Evolutionary conservation across 805 yeast genomes (phyloP).

Genomic region (Candida argentea): DNA sequence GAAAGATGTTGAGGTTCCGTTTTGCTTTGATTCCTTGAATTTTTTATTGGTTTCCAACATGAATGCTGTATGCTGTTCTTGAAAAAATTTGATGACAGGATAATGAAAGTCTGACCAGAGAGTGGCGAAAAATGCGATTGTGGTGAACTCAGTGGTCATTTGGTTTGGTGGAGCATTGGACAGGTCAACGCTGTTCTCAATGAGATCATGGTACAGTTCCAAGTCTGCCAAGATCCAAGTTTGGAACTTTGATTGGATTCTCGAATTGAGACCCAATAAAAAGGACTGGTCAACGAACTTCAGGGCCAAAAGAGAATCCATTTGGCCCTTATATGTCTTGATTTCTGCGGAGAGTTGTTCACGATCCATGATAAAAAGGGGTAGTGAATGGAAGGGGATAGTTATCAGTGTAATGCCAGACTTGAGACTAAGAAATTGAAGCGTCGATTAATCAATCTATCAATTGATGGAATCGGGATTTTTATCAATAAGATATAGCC

Average conservation of each 20-base stretch:
- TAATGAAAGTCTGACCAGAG: constrained; percentile 57
- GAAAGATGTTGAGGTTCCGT: constrained; percentile 9
- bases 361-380: neutral
- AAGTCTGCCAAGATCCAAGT: constrained; percentile 29
- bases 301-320: constrained; percentile 13
- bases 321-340: constrained; percentile 13
- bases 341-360: neutral
- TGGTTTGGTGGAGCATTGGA: constrained; percentile 9
- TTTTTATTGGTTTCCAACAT: constrained; percentile 10
- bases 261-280: constrained; percentile 38
- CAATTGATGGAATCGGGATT: too few relatives aligned
- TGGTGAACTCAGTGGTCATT: constrained; percentile 24
- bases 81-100: constrained; percentile 53
- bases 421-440: too few relatives aligned
- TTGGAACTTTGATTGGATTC: constrained; percentile 38
- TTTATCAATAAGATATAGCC: too few relatives aligned
- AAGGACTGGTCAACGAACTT: constrained; percentile 30
- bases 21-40: constrained; percentile 8
- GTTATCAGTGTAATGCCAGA: too few relatives aligned
- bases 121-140: constrained; percentile 28
- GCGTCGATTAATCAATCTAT: too few relatives aligned
- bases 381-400: too few relatives aligned
- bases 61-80: constrained; percentile 23
- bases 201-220: constrained; percentile 16
- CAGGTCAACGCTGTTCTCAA: constrained; percentile 1